A percentile compares a stretch with the other conserved stretches of the same genome.
phyloP scores from a whole-genome alignment of 805 yeast species.

The Lipomyces anomalus region DNA sequence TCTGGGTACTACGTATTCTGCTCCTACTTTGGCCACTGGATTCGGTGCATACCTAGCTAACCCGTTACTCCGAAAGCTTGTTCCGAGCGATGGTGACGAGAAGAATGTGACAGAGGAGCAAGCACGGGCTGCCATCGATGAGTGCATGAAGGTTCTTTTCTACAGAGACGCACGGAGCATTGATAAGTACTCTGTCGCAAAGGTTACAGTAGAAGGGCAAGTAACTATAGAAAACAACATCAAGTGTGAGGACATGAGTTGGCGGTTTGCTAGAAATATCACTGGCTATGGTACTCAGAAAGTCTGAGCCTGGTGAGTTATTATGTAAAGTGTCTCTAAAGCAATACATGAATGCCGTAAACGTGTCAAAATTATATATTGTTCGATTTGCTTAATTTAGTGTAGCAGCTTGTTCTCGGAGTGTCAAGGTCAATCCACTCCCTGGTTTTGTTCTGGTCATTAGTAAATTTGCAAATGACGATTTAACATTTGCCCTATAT shows the following conservation, averaged over 20 bases:
- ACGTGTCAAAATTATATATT: too few relatives aligned
- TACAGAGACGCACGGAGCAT: conserved; percentile 95
- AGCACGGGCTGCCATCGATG: conserved; percentile 70
- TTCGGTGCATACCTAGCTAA: conserved; percentile 93
- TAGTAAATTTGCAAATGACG: too few relatives aligned
- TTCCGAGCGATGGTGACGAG: conserved; percentile 56
- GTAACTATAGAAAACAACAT: conserved; percentile 61
- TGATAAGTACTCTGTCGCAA: conserved; percentile 76
- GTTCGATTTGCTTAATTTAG: too few relatives aligned
- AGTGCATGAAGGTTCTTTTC: conserved; percentile 88
- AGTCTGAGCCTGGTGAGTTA: too few relatives aligned
- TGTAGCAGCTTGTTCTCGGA: too few relatives aligned
- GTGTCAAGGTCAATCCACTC: too few relatives aligned
- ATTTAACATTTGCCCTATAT: too few relatives aligned
- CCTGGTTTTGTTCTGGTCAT: too few relatives aligned
- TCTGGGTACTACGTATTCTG: conserved; percentile 81
- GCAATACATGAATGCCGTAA: too few relatives aligned
- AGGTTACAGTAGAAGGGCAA: conserved; percentile 58
- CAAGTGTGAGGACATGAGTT: conserved; percentile 67
- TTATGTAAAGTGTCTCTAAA: too few relatives aligned
- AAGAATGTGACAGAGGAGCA: conserved; percentile 48
- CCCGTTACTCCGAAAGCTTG: conserved; percentile 80
- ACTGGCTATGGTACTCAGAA: conserved; percentile 82
- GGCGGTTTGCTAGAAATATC: conserved; percentile 86
- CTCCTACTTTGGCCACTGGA: conserved; percentile 92